phyloP scores from a whole-genome alignment of 768 basidiomycete species.

The Pseudohyphozyma bogoriensis region DNA sequence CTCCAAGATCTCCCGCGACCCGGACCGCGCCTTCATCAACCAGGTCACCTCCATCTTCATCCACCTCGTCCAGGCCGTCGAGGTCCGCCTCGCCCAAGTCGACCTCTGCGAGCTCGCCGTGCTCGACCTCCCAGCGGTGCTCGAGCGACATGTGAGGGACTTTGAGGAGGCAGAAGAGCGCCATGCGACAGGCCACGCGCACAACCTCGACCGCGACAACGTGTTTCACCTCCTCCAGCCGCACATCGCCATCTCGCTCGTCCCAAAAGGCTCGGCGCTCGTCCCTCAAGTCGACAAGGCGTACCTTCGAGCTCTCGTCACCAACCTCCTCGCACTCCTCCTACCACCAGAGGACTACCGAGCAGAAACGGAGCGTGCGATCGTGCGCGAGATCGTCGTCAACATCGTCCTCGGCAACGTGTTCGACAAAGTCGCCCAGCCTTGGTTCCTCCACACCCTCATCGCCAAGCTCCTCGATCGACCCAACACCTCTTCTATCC shows the following conservation, averaged over 20 bases:
- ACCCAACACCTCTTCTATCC: background rate
- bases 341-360: slow-evolving; percentile 70
- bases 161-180: slow-evolving; percentile 60
- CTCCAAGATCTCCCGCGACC: slow-evolving; percentile 29
- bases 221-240: slow-evolving; percentile 75
- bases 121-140: slow-evolving; percentile 52
- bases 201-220: slow-evolving; percentile 50
- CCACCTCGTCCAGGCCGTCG: slow-evolving; percentile 29
- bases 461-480: slow-evolving; percentile 54
- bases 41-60: slow-evolving; percentile 25
- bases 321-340: slow-evolving; percentile 60
- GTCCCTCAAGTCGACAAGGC: slow-evolving; percentile 51
- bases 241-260: slow-evolving; percentile 56
- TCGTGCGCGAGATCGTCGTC: slow-evolving; percentile 72
- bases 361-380: slow-evolving; percentile 66
- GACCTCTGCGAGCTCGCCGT: slow-evolving; percentile 57
- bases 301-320: slow-evolving; percentile 69
- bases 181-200: slow-evolving; percentile 45
- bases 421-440: slow-evolving; percentile 59
- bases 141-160: slow-evolving; percentile 69
- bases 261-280: slow-evolving; percentile 36
- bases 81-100: slow-evolving; percentile 21
- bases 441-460: slow-evolving; percentile 76
- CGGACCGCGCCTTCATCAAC: slow-evolving; percentile 29
- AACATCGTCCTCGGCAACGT: slow-evolving; percentile 55